Evolutionary conservation across 1,284 basidiomycete species (phyloP).

Genomic region (Ganoderma boninense): DNA sequence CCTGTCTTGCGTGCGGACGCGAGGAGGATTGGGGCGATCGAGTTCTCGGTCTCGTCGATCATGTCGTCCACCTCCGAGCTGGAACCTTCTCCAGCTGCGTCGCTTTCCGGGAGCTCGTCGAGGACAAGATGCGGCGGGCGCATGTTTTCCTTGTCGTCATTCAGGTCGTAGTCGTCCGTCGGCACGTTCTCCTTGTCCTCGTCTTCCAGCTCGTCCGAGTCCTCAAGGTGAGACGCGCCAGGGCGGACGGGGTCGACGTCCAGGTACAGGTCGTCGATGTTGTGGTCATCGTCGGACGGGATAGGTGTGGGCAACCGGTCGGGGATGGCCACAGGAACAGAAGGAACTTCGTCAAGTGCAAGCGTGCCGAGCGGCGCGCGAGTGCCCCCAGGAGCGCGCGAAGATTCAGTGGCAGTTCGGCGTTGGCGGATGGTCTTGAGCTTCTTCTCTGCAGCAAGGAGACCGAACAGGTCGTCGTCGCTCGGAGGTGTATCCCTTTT

Average conservation of each 20-base stretch:
- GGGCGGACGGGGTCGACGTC: conserved; percentile 30
- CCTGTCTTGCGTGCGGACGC: background rate
- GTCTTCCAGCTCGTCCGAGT: conserved; percentile 21
- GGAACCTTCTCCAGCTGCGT: conserved; percentile 4
- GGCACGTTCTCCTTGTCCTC: conserved; percentile 33
- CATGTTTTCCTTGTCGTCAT: conserved; percentile 34
- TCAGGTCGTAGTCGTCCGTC: conserved; percentile 25
- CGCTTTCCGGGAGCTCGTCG: conserved; percentile 9
- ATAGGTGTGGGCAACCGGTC: conserved; percentile 29
- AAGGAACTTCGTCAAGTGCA: conserved; percentile 26
- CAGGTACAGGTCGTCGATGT: conserved; percentile 37
- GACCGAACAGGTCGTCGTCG: conserved; percentile 52
- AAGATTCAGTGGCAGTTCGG: conserved; percentile 19
- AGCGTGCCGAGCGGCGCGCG: conserved; percentile 35
- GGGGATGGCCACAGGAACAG: conserved; percentile 23
- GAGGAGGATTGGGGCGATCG: conserved; percentile 2
- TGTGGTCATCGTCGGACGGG: conserved; percentile 31
- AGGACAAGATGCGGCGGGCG: conserved; percentile 20
- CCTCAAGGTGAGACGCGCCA: conserved; percentile 7
- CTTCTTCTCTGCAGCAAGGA: conserved; percentile 50
- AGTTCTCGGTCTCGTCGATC: conserved; percentile 1
- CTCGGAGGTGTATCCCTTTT: conserved; percentile 16
- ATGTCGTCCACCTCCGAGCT: conserved; percentile 12
- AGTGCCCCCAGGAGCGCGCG: conserved; percentile 17
- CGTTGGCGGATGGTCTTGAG: conserved; percentile 42